Base-by-base conservation (phyloP, 140 eudicot species). In the Bidens hawaiensis region DNA sequence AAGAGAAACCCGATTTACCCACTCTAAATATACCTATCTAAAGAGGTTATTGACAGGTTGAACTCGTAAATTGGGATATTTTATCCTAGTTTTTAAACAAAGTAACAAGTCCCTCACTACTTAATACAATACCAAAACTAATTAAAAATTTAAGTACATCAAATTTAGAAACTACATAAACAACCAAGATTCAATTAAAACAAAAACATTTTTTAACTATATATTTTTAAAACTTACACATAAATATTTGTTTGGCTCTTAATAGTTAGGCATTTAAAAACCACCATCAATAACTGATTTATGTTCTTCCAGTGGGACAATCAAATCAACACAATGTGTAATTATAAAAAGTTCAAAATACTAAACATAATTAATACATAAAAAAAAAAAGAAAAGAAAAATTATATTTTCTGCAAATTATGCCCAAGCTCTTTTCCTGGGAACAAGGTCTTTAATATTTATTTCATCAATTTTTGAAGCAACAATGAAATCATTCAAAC, bases 361-460 rank as follows among this genome's bases (percentile, higher is more conserved):
- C 42, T 8, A 28, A 12, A 52, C 31, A 53, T 4, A 43, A 28
- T 22, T 27, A n/a, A n/a, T n/a, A 26, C 3, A 42, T 52, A 48
- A 54, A 53, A 5, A 62, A 26, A 8, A 52, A 51, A 41, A 64
- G 43, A 5, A 62, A n/a, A 72, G 7, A 34, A 34, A 60, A 31
- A 24, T 4, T 46, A 47, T 60, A 69, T 18, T 42, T 64, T 63
- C 13, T 57, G 55, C 62, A 53, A 31, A 46, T 72, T 77, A 91
- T 61, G 98, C 98, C 96, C 98, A 91, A 59, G 73, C 93, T 81
- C 98, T 87, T 71, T 73, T 83, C 67, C 76, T 77, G 12, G 96
- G 95, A 70, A 76, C 81, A 65, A 91, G 98, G 71, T 91, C 98
- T 63, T 95, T 84, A 62, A 85, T 78, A 57, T 64, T 75, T 36